These are phyloP conservation scores for Apiotrichum mycotoxinovorans DNA, from an alignment of 1,284 basidiomycete species.

Conservation along the genomic window DNA sequence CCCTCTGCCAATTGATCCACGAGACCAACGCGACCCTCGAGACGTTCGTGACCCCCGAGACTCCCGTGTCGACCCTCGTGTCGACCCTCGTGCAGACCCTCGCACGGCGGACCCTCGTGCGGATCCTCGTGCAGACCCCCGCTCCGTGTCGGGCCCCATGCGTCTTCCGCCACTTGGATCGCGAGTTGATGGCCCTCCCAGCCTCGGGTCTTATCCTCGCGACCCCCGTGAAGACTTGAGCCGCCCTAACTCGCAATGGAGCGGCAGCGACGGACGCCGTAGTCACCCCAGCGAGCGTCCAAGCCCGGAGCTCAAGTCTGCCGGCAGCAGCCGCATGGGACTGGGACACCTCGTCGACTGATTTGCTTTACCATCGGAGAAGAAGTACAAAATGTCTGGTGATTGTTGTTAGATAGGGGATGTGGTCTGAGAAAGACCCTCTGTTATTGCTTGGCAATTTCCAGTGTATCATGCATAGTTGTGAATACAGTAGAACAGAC, in stretches of 20 bases:
- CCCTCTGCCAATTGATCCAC: conserved; percentile 10
- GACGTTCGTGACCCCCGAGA: background rate
- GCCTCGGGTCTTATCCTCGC: conserved; percentile 13
- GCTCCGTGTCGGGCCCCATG: background rate
- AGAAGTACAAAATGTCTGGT: background rate
- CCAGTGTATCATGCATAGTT: background rate
- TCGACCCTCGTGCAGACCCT: background rate
- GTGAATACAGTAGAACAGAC: background rate
- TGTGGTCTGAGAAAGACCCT: background rate
- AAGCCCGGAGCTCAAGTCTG: conserved; percentile 6
- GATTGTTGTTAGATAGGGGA: background rate
- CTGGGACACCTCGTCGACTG: conserved; percentile 24
- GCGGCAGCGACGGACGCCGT: conserved; percentile 5
- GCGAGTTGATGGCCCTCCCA: conserved; percentile 16
- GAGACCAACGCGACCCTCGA: background rate
- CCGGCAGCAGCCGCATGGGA: conserved; percentile 15
- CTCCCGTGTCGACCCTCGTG: background rate
- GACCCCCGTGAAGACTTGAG: conserved; percentile 9
- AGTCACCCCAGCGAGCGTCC: conserved; percentile 13
- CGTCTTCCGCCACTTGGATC: conserved; percentile 14
- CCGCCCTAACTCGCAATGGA: conserved; percentile 17
- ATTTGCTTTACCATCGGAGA: background rate
- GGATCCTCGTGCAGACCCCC: background rate
- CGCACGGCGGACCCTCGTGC: background rate
- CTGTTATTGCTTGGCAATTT: background rate